phyloP scores from a whole-genome alignment of 1,284 basidiomycete species.

The Termitomyces sp. region DNA sequence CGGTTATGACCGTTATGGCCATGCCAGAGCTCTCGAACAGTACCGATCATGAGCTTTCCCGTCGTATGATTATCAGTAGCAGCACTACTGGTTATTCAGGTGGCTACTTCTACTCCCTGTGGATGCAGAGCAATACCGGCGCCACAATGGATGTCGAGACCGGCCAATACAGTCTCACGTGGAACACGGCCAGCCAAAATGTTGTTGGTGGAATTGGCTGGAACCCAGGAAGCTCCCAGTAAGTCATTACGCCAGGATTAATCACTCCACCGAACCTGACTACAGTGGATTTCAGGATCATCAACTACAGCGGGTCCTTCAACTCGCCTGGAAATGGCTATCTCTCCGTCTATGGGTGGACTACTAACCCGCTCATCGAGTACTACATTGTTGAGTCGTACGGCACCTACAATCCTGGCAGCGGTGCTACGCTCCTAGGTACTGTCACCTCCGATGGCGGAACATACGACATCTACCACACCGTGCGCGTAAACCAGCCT shows the following conservation, averaged over 20 bases:
- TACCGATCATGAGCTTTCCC: background rate
- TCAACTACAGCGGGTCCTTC: slow-evolving; percentile 28
- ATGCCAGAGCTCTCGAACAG: background rate
- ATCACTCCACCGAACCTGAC: background rate
- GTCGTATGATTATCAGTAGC: background rate
- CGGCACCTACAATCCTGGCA: slow-evolving; percentile 34
- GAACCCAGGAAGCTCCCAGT: slow-evolving; percentile 4
- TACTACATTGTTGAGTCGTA: slow-evolving; percentile 27
- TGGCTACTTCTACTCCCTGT: background rate
- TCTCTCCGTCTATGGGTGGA: slow-evolving; percentile 35
- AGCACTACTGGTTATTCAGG: background rate
- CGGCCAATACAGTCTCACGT: background rate
- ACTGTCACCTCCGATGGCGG: slow-evolving; percentile 27
- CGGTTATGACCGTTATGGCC: background rate
- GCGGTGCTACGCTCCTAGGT: slow-evolving; percentile 23
- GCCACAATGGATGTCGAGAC: background rate
- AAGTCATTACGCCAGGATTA: background rate
- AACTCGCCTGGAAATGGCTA: slow-evolving; percentile 33
- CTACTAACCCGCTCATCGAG: slow-evolving; percentile 25
- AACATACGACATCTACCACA: slow-evolving; percentile 9
- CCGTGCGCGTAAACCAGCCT: slow-evolving; percentile 22
- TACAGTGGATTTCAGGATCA: slow-evolving; percentile 16
- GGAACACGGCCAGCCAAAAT: background rate
- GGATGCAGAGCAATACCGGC: background rate
- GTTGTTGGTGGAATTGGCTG: slow-evolving; percentile 3